Conservation (phyloP, 2,329 filamentous ascomycete genomes). For the Exserohilum rostratum region DNA sequence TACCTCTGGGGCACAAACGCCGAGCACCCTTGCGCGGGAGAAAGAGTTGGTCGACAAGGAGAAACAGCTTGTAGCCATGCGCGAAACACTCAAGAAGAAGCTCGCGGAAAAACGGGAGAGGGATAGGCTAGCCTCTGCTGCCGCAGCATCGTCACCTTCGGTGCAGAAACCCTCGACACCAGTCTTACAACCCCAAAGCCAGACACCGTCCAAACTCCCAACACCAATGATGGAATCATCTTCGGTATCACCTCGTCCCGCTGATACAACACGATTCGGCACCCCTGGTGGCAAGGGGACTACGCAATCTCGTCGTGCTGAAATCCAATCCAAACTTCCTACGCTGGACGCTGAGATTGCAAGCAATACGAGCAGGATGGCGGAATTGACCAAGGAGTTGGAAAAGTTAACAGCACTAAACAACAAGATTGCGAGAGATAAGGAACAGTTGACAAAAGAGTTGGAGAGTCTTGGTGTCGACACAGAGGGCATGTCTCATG, state of each 20-base stretch:
- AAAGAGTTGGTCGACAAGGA: conserved; percentile 57
- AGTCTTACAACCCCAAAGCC: conserved; percentile 4
- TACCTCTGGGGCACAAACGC: conserved; percentile 46
- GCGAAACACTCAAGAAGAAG: conserved; percentile 35
- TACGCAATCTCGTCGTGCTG: conserved; percentile 50
- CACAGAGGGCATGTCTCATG: conserved; percentile 54
- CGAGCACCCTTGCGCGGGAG: conserved; percentile 43
- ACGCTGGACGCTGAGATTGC: conserved; percentile 54
- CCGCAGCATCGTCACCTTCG: conserved; percentile 13
- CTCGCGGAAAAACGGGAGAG: conserved; percentile 33
- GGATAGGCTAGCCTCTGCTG: conserved; percentile 24
- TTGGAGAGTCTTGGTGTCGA: conserved; percentile 57
- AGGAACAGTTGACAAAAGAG: conserved; percentile 54
- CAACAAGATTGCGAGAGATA: conserved; percentile 49
- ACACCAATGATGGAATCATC: background rate
- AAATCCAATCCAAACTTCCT: conserved; percentile 57
- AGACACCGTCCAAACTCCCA: background rate
- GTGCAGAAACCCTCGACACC: conserved; percentile 4
- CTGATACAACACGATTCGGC: background rate
- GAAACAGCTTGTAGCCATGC: conserved; percentile 56
- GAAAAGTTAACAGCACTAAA: conserved; percentile 49
- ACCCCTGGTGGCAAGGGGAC: conserved; percentile 11
- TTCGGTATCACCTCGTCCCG: background rate
- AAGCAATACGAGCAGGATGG: conserved; percentile 46
- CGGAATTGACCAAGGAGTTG: conserved; percentile 54